Evolutionary conservation across 2,329 filamentous ascomycete genomes (phyloP).

Genomic region (Neonectria magnoliae): DNA sequence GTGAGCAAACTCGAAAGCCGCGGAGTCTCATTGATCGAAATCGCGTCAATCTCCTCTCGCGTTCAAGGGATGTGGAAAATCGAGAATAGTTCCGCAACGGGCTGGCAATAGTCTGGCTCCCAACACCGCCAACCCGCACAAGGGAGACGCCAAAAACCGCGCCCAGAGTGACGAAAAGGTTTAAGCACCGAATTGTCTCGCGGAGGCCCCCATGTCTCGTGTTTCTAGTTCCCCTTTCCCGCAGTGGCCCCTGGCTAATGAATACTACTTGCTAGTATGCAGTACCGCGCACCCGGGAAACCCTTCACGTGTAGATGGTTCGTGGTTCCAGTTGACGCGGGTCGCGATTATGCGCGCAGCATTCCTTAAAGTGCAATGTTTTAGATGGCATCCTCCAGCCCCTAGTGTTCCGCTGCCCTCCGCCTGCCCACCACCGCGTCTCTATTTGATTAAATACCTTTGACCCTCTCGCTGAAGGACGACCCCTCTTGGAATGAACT

Average conservation of each 20-base stretch:
- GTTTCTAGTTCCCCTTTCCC: neutral
- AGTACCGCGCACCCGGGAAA: neutral
- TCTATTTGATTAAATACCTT: slow-evolving; percentile 3
- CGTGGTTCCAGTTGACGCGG: neutral
- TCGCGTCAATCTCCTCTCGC: neutral
- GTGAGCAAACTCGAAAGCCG: too few species aligned
- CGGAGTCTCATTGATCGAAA: too few species aligned
- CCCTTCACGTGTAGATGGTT: neutral
- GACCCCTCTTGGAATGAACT: neutral
- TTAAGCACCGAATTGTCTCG: neutral
- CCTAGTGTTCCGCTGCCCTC: slow-evolving; percentile 14
- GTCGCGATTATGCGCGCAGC: slow-evolving; percentile 19
- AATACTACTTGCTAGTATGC: neutral
- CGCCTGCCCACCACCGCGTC: slow-evolving; percentile 15
- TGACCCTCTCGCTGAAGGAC: neutral
- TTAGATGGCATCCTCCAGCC: slow-evolving; percentile 13
- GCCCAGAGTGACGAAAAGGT: neutral
- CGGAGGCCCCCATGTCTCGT: neutral
- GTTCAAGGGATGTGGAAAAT: neutral
- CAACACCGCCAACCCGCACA: neutral
- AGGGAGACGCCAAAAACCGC: neutral
- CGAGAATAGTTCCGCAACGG: neutral
- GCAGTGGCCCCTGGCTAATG: neutral
- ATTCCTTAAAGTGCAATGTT: slow-evolving; percentile 25
- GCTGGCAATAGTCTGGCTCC: neutral